Evolutionary conservation across 1,139 yeast genomes (phyloP), one percentile per base, ranked within the genome.

Genomic region (Yamadazyma epiphylla): DNA sequence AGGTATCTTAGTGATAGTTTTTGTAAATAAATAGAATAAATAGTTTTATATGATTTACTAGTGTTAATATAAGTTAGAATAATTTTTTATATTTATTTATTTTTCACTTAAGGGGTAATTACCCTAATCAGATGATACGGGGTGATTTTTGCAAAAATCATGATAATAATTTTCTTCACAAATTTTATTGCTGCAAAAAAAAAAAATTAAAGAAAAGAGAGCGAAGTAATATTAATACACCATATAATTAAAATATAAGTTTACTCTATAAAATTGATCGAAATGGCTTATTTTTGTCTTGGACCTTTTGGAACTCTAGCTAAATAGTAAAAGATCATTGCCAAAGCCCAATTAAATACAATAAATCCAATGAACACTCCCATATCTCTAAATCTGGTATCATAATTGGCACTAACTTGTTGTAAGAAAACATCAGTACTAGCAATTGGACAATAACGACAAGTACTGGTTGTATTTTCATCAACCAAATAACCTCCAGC

Each of bases 271-370:
- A 10, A 11, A n/a, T 22, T 6, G 24, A 10, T 6, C 6, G 24
- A 13, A 15, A 11, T 21, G 5, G 13, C 21, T 17, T 26, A 19
- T 26, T 28, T 28, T 17, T 25, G 16, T 26, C 36, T 33, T 15
- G 28, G 31, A 14, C 45, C 43, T 39, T 55, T 60, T 35, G 91
- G 91, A 36, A 82, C 91, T 60, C 94, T 74, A 7, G 74, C 71
- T 27, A 80, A 53, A 77, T 81, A 83, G 58, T 82, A 83, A 31
- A 81, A 56, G 48, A 68, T 53, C 15, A 77, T 48, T 33, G 40
- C 31, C n/a, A 37, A 22, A n/a, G 22, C 11, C 35, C 39, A 41
- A 28, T 41, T 28, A 22, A 41, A 32, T 3, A 30, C 28, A 19
- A 74, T 72, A 48, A 48, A 53, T 3, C 49, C 45, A 30, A 50